A percentile compares a stretch with the other conserved stretches of the same genome.
phyloP scores from a whole-genome alignment of 306 rosid genomes.

The Vigna trinervia region DNA sequence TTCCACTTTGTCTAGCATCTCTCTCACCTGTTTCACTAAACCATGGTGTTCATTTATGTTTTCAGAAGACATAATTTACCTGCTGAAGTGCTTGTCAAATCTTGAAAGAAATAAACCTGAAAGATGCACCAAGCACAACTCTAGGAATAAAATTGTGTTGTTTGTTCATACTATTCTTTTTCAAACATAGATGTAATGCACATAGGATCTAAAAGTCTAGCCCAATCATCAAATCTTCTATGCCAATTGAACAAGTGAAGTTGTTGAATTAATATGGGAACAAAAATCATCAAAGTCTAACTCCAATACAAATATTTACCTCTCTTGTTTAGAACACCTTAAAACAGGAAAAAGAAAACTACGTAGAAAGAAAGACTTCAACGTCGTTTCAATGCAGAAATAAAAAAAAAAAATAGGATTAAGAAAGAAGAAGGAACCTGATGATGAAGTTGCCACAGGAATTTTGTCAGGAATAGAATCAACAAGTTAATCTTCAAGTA shows the following conservation, averaged over 20 bases:
- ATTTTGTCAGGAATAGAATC: neutral
- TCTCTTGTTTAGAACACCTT: no score
- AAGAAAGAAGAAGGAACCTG: neutral
- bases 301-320: no score
- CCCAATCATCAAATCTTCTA: neutral
- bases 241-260: neutral
- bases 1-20: neutral
- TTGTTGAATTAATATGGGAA: neutral
- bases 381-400: no score
- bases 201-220: neutral
- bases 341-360: no score
- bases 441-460: neutral
- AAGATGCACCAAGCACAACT: neutral
- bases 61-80: conserved; percentile 4
- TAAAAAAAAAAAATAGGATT: no score
- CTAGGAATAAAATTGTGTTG: neutral
- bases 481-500: neutral
- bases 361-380: no score
- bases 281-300: neutral
- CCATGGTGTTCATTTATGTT: neutral
- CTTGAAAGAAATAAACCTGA: neutral
- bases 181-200: neutral
- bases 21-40: neutral
- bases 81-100: neutral
- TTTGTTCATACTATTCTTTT: neutral